Percentiles rank a stretch among this genome's conserved stretches.
phyloP scores from a whole-genome alignment of 805 yeast genomes.

The Wilhelminamyces savonicus region DNA sequence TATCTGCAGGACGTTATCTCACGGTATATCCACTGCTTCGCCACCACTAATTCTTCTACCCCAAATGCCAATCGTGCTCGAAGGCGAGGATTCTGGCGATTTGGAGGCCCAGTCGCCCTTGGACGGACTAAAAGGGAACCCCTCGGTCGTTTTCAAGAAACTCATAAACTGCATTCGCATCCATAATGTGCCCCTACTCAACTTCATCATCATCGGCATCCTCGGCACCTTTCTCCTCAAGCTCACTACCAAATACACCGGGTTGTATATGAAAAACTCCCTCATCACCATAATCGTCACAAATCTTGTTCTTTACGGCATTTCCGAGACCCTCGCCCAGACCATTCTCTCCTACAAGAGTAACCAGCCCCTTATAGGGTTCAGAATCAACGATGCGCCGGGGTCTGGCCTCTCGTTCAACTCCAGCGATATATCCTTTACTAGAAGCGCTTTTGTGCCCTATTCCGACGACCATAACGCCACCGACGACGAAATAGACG shows the following conservation, averaged over 20 bases:
- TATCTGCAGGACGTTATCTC: too few species aligned
- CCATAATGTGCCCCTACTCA: slow-evolving; percentile 49
- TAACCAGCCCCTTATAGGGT: slow-evolving; percentile 15
- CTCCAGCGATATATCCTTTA: slow-evolving; percentile 13
- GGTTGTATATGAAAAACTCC: slow-evolving; percentile 56
- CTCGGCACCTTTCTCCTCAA: slow-evolving; percentile 46
- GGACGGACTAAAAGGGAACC: too few species aligned
- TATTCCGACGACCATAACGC: not conserved
- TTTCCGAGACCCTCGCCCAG: slow-evolving; percentile 91
- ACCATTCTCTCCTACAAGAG: slow-evolving; percentile 36
- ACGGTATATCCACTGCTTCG: too few species aligned
- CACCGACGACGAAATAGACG: slow-evolving; percentile 16
- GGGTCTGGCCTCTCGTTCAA: slow-evolving; percentile 12
- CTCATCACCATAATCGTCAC: slow-evolving; percentile 75
- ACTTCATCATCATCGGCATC: slow-evolving; percentile 44
- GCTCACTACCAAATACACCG: slow-evolving; percentile 53
- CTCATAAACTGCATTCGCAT: slow-evolving; percentile 31
- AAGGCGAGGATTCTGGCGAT: too few species aligned
- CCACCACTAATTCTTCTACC: too few species aligned
- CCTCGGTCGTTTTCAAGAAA: slow-evolving; percentile 11
- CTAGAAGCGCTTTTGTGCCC: not conserved
- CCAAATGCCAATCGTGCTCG: too few species aligned
- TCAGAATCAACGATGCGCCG: slow-evolving; percentile 11
- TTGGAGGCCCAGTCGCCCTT: too few species aligned
- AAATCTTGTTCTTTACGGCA: slow-evolving; percentile 74